A percentile compares a stretch with the other conserved stretches of the same genome.
These are phyloP conservation scores for Parmales sp. DNA, from an alignment of 108 stramenopile genomes.

Conservation along the genomic window DNA sequence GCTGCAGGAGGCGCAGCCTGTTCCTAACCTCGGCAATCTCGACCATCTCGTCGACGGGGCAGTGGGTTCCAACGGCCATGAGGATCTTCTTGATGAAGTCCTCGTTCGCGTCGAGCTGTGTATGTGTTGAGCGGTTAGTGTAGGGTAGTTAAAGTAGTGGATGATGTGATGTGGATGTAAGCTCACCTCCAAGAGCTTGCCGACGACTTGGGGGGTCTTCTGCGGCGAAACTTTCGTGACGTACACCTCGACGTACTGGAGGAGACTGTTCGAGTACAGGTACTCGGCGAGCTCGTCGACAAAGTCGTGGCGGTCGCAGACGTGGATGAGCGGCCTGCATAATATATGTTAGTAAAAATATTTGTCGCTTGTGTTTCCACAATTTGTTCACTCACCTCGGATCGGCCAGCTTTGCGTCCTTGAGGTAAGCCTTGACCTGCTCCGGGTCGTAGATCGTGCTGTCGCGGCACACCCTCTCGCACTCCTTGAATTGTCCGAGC, in stretches of 20 bases:
- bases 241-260: conserved; percentile 99
- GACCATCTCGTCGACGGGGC: conserved; percentile 97
- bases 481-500: conserved; percentile 93
- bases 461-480: conserved; percentile 98
- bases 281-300: conserved; percentile 98
- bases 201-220: conserved; percentile 96
- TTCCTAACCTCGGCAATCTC: conserved; percentile 92
- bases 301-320: conserved; percentile 98
- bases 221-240: conserved; percentile 94
- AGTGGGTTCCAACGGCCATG: conserved; percentile 94
- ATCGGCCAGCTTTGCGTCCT: conserved; percentile 96
- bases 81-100: conserved; percentile 96
- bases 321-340: conserved; percentile 98
- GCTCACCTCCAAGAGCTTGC: conserved; percentile 99
- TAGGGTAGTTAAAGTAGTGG: conserved; percentile 36
- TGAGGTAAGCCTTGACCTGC: conserved; percentile 95
- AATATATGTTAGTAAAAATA: no score
- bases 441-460: conserved; percentile 95
- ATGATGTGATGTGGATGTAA: conserved; percentile 55
- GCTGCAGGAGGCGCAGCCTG: conserved; percentile 88
- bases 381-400: no score
- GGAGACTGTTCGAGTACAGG: conserved; percentile 93
- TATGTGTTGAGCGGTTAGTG: conserved; percentile 3
- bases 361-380: no score
- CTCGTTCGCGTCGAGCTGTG: conserved; percentile 85